These are phyloP conservation scores for Monosporascus sp. DNA, from an alignment of 2,329 filamentous ascomycete species.

Conservation along the genomic window DNA sequence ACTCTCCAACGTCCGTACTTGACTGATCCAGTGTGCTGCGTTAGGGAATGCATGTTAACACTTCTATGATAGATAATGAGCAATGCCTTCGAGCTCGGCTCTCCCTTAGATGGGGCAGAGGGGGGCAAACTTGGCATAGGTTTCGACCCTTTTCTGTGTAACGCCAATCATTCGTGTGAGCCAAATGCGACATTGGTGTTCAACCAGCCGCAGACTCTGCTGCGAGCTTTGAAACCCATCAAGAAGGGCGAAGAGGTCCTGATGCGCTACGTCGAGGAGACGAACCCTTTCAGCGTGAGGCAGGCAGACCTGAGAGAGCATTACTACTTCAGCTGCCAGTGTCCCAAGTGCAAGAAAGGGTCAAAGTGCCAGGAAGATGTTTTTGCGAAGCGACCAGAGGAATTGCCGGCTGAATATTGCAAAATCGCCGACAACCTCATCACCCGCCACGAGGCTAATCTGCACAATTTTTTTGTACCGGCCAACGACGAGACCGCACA, in stretches of 20 bases:
- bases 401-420: conserved; percentile 12
- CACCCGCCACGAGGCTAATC: conserved; percentile 5
- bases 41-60: background rate
- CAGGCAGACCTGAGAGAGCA: conserved; percentile 36
- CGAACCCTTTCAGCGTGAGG: conserved; percentile 37
- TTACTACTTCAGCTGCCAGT: conserved; percentile 44
- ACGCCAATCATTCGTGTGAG: conserved; percentile 45
- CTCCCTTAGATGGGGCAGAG: conserved; percentile 13
- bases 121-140: conserved; percentile 12
- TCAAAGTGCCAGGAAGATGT: conserved; percentile 32
- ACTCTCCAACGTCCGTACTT: conserved; percentile 16
- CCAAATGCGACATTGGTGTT: conserved; percentile 42
- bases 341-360: conserved; percentile 39
- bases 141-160: conserved; percentile 22
- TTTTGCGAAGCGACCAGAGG: conserved; percentile 22
- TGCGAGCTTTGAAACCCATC: conserved; percentile 40
- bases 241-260: conserved; percentile 42
- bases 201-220: conserved; percentile 35
- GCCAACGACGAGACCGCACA: conserved; percentile 8
- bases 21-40: background rate
- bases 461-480: conserved; percentile 8
- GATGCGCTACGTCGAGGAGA: conserved; percentile 42
- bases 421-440: conserved; percentile 14
- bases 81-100: conserved; percentile 13
- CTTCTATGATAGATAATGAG: conserved; percentile 11